A percentile compares a stretch with the other conserved stretches of the same genome.
phyloP scores from a whole-genome alignment of 768 basidiomycete genomes.

The Rubroboletus pulcherrimus region DNA sequence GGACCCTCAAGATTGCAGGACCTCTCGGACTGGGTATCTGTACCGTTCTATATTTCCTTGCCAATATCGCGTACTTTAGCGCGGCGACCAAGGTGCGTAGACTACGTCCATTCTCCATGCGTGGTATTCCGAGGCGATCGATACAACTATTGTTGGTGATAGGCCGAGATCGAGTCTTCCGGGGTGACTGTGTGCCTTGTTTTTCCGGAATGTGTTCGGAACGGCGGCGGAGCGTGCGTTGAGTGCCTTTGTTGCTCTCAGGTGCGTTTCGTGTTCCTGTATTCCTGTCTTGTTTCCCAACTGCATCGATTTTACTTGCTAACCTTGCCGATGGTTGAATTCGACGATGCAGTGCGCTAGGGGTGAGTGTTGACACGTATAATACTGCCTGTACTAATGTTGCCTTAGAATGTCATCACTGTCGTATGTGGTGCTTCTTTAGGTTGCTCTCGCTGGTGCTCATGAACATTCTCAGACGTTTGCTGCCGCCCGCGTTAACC shows the following conservation, averaged over 20 bases:
- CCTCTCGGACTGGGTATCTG: no score
- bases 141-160: neutral
- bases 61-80: no score
- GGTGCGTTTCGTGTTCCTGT: conserved; percentile 29
- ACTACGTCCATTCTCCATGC: no score
- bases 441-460: neutral
- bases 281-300: neutral
- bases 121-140: neutral
- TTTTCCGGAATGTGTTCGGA: conserved; percentile 60
- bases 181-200: conserved; percentile 55
- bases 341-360: conserved; percentile 33
- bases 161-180: conserved; percentile 44
- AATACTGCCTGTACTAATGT: neutral
- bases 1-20: no score
- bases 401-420: conserved; percentile 30
- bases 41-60: no score
- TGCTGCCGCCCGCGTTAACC: conserved; percentile 49
- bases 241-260: conserved; percentile 55
- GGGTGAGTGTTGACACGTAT: conserved; percentile 19
- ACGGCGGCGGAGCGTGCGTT: conserved; percentile 47
- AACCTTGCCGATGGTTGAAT: neutral
- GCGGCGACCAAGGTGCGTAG: no score
- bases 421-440: conserved; percentile 16
- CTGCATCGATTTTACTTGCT: neutral
- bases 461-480: conserved; percentile 45